Conservation (phyloP, 805 yeast genomes). For the Sugiyamaella smithiae region DNA sequence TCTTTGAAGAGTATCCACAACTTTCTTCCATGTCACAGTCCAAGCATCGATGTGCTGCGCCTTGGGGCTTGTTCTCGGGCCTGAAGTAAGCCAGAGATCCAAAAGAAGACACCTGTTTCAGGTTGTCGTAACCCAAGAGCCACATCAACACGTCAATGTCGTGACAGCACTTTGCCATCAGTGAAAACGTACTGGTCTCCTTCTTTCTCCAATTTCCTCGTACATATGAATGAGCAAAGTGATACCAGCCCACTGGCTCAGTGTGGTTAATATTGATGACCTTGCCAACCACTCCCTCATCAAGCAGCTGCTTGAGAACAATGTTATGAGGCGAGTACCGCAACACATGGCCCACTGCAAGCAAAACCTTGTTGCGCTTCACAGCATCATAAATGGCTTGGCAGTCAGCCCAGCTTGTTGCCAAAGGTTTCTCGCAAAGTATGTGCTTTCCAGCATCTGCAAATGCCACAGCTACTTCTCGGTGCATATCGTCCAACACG, state of each 20-base stretch:
- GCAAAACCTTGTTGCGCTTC: slow-evolving; percentile 22
- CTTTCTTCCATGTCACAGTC: slow-evolving; percentile 22
- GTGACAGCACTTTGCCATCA: slow-evolving; percentile 32
- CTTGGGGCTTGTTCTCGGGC: slow-evolving; percentile 24
- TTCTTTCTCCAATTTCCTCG: slow-evolving; percentile 30
- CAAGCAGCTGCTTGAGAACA: slow-evolving; percentile 24
- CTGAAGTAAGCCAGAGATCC: slow-evolving; percentile 25
- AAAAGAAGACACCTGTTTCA: slow-evolving; percentile 24
- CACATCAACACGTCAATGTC: slow-evolving; percentile 29
- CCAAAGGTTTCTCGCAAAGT: slow-evolving; percentile 30
- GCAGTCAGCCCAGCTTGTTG: slow-evolving; percentile 27
- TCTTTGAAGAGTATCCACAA: slow-evolving; percentile 28
- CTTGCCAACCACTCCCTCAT: slow-evolving; percentile 24
- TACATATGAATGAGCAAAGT: slow-evolving; percentile 31
- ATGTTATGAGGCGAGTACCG: slow-evolving; percentile 30
- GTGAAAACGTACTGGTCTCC: slow-evolving; percentile 24
- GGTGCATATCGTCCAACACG: slow-evolving; percentile 27
- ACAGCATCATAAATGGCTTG: slow-evolving; percentile 24
- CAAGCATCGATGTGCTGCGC: slow-evolving; percentile 23
- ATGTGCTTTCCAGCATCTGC: slow-evolving; percentile 26
- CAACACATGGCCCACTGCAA: slow-evolving; percentile 30
- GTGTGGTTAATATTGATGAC: slow-evolving; percentile 29
- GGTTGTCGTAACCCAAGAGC: slow-evolving; percentile 25
- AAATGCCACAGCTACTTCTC: slow-evolving; percentile 28
- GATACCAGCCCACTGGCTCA: slow-evolving; percentile 31